Percentiles rank a stretch among this genome's conserved stretches.
Evolutionary conservation across 2,329 filamentous ascomycete genomes (phyloP).

Genomic region (Cladosporium sp.): DNA sequence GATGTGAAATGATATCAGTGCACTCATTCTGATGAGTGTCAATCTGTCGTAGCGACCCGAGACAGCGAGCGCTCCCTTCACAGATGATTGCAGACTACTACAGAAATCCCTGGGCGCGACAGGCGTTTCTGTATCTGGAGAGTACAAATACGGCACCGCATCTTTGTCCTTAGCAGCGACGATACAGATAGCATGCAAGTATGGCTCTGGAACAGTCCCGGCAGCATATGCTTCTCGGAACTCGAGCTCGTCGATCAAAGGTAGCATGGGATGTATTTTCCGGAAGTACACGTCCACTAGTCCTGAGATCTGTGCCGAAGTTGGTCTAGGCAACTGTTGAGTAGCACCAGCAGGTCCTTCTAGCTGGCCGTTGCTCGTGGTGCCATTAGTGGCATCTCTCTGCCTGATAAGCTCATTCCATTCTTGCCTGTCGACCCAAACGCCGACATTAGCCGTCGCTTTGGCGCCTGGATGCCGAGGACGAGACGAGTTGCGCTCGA

Average conservation of each 20-base stretch:
- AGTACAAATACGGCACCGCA: conserved; percentile 36
- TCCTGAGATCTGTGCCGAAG: conserved; percentile 17
- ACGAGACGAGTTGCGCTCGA: conserved; percentile 41
- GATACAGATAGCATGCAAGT: conserved; percentile 51
- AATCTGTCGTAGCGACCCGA: conserved; percentile 49
- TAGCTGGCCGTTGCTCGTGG: conserved; percentile 25
- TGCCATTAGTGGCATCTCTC: conserved; percentile 29
- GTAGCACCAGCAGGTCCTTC: conserved; percentile 31
- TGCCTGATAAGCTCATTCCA: conserved; percentile 35
- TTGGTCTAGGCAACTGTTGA: conserved; percentile 24
- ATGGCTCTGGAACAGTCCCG: conserved; percentile 41
- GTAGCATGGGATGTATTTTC: conserved; percentile 51
- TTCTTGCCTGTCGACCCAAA: conserved; percentile 40
- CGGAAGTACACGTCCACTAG: conserved; percentile 51
- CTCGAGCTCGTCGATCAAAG: conserved; percentile 48
- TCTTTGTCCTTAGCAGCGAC: conserved; percentile 51
- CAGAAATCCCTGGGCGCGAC: conserved; percentile 47
- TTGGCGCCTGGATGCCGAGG: conserved; percentile 25
- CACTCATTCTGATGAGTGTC: conserved; percentile 50
- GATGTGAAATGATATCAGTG: conserved; percentile 50
- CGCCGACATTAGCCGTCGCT: conserved; percentile 36
- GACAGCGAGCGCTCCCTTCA: conserved; percentile 45
- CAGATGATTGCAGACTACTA: conserved; percentile 46
- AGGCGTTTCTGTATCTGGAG: conserved; percentile 45
- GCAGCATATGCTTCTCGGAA: conserved; percentile 43